Evolutionary conservation across 2,329 filamentous ascomycete species (phyloP), one percentile per base, ranked within the genome.

Genomic region (Trichoderma citrinoviride): DNA sequence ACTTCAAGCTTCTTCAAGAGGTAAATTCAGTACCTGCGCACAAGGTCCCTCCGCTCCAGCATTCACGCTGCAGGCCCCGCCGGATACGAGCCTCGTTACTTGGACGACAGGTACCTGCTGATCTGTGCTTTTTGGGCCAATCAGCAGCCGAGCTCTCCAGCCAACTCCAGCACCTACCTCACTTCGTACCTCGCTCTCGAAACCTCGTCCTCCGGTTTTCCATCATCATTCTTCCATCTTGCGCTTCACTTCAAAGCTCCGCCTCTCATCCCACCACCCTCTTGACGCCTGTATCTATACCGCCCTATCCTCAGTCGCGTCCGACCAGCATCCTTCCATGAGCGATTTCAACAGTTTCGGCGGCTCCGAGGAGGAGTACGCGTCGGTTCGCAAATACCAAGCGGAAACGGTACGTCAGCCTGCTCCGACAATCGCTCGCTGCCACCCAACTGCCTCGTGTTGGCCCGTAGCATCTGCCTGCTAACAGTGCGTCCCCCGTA

Each of bases 351-450:
- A 78, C 69, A 84, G 87, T 73, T 92, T 86, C 76, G 89, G 88
- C 72, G 87, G 87, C 72, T 85, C 87, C 25, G 91, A 94, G 44
- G 91, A 94, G 78, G 91, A 95, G 80, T 92, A 90, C 76, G 85
- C 85, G 68, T 90, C 94, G 80, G 86, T 96, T 73, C 90, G 87
- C 79, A 92, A 91, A 79, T 85, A 94, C 67, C 87, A 90, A 70
- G 80, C 82, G 61, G 90, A 93, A 73, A 86, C 96, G 73, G 93
- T 96, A 84, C 53, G 76, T 71, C 63, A 52, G 12, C 57, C 23
- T 55, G 19, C 46, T 49, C 43, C 41, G 41, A 33, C 41, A 47
- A 10, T 43, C 40, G 43, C 19, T 37, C 53, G 19, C 29, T 53
- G 19, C 5, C 47, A n/a, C 27, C 61, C 33, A 64, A 27, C 33